These are phyloP conservation scores for Verticillium albo-atrum DNA, from an alignment of 2,329 filamentous ascomycete species.

Conservation along the genomic window DNA sequence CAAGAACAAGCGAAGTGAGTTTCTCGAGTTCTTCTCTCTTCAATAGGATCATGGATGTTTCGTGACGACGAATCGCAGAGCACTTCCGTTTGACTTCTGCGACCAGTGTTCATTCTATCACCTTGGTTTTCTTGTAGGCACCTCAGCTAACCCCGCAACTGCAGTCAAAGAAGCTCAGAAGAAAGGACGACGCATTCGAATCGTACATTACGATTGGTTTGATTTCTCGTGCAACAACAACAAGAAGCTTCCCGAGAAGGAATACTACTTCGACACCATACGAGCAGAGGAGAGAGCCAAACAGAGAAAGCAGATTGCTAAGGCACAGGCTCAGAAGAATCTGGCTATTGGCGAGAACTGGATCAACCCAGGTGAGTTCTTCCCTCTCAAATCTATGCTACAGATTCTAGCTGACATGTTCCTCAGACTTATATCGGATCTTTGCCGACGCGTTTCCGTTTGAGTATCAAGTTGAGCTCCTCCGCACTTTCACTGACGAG, in stretches of 20 bases:
- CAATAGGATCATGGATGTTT: too few relatives aligned
- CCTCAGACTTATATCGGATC: conserved; percentile 55
- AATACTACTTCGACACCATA: conserved; percentile 33
- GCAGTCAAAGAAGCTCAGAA: conserved; percentile 32
- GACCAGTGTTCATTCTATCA: background rate
- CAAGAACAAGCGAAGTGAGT: conserved; percentile 7
- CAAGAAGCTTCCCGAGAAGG: conserved; percentile 22
- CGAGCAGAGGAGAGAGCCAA: conserved; percentile 22
- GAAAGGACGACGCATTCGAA: conserved; percentile 23
- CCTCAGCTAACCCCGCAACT: background rate
- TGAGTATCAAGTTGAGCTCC: conserved; percentile 57
- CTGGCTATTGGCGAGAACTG: conserved; percentile 32
- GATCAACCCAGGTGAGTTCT: conserved; percentile 45
- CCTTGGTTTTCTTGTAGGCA: background rate
- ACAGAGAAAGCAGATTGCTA: conserved; percentile 23
- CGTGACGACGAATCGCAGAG: too few relatives aligned
- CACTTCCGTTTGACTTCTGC: too few relatives aligned
- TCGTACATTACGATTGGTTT: conserved; percentile 50
- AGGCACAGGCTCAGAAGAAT: conserved; percentile 30
- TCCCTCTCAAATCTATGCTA: too few relatives aligned
- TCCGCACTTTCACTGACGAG: conserved; percentile 4
- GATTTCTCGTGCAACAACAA: conserved; percentile 35
- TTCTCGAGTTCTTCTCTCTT: background rate
- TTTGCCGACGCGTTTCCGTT: conserved; percentile 61
- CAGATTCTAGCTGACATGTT: background rate